phyloP scores from a whole-genome alignment of 1,139 yeast species.

The Hanseniaspora gamundiae region DNA sequence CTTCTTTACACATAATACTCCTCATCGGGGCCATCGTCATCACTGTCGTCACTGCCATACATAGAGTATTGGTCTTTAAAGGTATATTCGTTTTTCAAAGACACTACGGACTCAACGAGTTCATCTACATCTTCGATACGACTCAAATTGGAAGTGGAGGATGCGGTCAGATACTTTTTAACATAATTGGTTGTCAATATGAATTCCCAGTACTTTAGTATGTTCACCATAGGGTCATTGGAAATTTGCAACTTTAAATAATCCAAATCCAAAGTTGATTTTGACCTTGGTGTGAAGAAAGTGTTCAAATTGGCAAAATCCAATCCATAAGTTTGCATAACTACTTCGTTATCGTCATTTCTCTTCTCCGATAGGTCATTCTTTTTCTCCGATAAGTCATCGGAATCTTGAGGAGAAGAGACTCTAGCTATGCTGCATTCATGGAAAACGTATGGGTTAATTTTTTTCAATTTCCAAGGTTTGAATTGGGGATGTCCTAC shows the following conservation, averaged over 20 bases:
- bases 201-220: conserved; percentile 6
- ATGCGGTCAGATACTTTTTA: neutral
- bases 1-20: neutral
- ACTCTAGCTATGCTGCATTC: conserved; percentile 1
- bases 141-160: neutral
- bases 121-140: neutral
- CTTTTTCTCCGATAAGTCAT: neutral
- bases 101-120: neutral
- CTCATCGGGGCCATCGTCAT: neutral
- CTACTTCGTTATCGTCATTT: neutral
- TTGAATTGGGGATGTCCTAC: conserved; percentile 4
- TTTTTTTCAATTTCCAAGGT: conserved; percentile 6
- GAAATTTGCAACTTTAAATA: conserved; percentile 1
- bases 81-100: neutral
- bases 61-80: neutral
- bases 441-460: conserved; percentile 1
- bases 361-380: neutral
- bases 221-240: conserved; percentile 2
- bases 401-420: neutral
- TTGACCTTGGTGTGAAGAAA: conserved; percentile 1
- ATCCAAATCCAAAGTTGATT: conserved; percentile 1
- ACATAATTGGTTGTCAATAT: conserved; percentile 1
- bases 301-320: conserved; percentile 3
- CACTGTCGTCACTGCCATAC: neutral
- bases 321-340: conserved; percentile 1